Base-by-base conservation (phyloP, 257 asterid genomes). In the Marsdenia floribunda region DNA sequence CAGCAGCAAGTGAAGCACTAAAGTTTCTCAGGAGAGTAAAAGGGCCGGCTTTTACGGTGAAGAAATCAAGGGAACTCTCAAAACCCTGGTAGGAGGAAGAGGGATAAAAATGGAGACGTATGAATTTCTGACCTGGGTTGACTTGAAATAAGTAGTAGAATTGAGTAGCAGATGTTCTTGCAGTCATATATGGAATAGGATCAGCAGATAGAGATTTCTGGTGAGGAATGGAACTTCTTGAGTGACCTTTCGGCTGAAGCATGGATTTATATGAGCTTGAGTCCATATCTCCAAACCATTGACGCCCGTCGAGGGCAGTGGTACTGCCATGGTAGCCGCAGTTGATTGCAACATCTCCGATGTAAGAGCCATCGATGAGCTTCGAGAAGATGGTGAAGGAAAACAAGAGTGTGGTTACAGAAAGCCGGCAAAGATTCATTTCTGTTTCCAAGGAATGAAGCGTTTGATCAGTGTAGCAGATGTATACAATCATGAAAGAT, bases 51-150 rank as follows among this genome's bases (percentile, higher is more conserved):
- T 77, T 63, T 13, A 81, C 79, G 4, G 74, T 60, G 59, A 81
- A 81, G 55, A 68, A 38, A 29, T 75, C 68, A 15, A 7, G n/a
- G 11, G 78, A 76, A 37, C 67, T 65, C n/a, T 59, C 47, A 78
- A 76, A 76, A 19, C 81, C 81, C 2, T 11, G 49, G 4, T 44
- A 59, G 49, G 76, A 73, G 9, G 70, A 67, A 24, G 72, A 40
- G n/a, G 76, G 79, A 63, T 68, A 73, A 44, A 79, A 74, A 50
- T 79, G 82, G 19, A 79, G 40, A 55, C 78, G 76, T 24, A 76
- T 47, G 59, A 76, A 61, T 46, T 80, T 77, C 73, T 74, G 77
- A 74, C 77, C 77, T 74, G 73, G 57, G 46, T 42, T 75, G 57
- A 76, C 69, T 19, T 49, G 60, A 53, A 80, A 76, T 52, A 24